Base-by-base conservation (phyloP, 2,329 filamentous ascomycete genomes). In the Helotiales sp. region DNA sequence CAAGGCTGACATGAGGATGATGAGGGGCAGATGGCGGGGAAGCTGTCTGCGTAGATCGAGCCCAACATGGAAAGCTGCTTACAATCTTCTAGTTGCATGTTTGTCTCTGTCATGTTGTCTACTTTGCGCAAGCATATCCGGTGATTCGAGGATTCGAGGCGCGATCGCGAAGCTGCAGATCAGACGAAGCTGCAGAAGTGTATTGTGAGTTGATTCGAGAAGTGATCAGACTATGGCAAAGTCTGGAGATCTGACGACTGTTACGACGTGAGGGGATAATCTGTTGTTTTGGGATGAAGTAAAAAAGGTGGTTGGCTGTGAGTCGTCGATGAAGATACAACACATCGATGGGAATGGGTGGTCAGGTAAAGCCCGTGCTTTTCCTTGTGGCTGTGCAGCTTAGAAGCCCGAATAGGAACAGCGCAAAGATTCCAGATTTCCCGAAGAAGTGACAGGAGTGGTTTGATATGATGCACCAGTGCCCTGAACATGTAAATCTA, bases 21-120 rank as follows among this genome's bases (percentile, higher is more conserved):
- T 17, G 27, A 52, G 12, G 12, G 27, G 19, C 19, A 27, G 44
- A 48, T 8, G 8, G 6, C n/a, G 17, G 22, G 4, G 4, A 8
- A 24, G 25, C 5, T 2, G 17, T 12, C 31, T 9, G 9, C 13
- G 29, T 31, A 30, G 27, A 19, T 19, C 17, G 27, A 31, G 17
- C 24, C 49, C 30, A 34, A 30, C 30, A 36, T 33, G 5, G 44
- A n/a, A 55, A 44, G n/a, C 24, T 49, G 77, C 79, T 72, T 79
- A 93, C 92, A 96, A 76, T 96, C 91, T 84, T 92, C 89, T 79
- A 96, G 81, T 76, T 86, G 86, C 89, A 95, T 91, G 75, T 88
- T 90, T 80, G 79, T 78, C 79, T 84, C 81, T 77, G 84, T 80
- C 89, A 93, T 93, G 71, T 72, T 85, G 82, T 73, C 73, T 76